These are phyloP conservation scores for Byssoonygena ceratinophila DNA, from an alignment of 2,329 filamentous ascomycete genomes.

Conservation along the genomic window DNA sequence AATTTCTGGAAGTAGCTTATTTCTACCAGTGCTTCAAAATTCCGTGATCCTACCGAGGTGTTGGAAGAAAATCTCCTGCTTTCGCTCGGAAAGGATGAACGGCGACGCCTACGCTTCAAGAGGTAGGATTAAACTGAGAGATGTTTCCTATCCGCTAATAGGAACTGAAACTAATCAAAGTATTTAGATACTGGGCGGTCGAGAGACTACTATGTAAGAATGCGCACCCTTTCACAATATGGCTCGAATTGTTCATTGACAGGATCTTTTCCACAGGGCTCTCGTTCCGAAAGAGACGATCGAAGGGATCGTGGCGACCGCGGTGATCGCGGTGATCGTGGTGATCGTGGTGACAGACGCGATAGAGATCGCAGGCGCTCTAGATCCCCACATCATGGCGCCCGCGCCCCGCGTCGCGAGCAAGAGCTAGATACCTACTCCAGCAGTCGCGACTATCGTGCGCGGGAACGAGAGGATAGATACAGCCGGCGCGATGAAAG, in stretches of 20 bases:
- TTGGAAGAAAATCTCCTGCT: not conserved
- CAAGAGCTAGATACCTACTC: slow-evolving; percentile 78
- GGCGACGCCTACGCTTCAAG: slow-evolving; percentile 70
- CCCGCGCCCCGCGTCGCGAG: slow-evolving; percentile 58
- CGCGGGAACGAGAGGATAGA: slow-evolving; percentile 85
- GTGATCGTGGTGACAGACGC: slow-evolving; percentile 37
- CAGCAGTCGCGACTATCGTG: slow-evolving; percentile 81
- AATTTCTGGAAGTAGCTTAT: not conserved
- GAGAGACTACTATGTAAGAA: slow-evolving; percentile 45
- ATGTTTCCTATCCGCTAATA: slow-evolving; percentile 19
- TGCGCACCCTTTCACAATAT: not conserved
- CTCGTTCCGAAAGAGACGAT: slow-evolving; percentile 41
- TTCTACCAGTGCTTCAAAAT: not conserved
- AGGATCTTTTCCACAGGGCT: slow-evolving; percentile 26
- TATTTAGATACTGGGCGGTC: slow-evolving; percentile 42
- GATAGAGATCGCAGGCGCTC: slow-evolving; percentile 62
- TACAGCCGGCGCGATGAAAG: slow-evolving; percentile 68
- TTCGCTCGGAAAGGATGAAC: slow-evolving; percentile 53
- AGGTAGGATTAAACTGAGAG: slow-evolving; percentile 42
- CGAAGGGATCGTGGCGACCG: slow-evolving; percentile 34
- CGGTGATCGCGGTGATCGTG: slow-evolving; percentile 37
- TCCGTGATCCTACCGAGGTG: not conserved
- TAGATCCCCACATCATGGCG: slow-evolving; percentile 68
- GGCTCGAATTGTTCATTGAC: slow-evolving; percentile 20
- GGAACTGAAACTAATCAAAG: slow-evolving; percentile 15